A percentile compares a stretch with the other conserved stretches of the same genome.
Conservation (phyloP, 2,329 filamentous ascomycete genomes). For the Aspergillus sp. region DNA sequence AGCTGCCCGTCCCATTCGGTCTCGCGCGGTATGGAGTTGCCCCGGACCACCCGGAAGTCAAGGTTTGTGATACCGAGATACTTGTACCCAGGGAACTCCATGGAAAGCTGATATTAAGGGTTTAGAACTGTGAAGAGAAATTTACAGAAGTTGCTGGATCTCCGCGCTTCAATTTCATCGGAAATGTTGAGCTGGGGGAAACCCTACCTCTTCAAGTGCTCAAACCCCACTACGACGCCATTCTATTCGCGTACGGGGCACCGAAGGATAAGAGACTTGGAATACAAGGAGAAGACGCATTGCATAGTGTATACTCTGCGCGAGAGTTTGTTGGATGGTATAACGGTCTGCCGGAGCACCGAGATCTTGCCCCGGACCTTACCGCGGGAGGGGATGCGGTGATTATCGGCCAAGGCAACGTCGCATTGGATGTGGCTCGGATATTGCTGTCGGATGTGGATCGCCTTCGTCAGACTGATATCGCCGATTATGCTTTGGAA, state of each 20-base stretch:
- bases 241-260: slow-evolving; percentile 91
- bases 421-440: slow-evolving; percentile 88
- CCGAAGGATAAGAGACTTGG: slow-evolving; percentile 76
- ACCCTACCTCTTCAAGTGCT: slow-evolving; percentile 67
- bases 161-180: slow-evolving; percentile 82
- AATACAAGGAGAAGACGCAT: slow-evolving; percentile 71
- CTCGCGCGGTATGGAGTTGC: slow-evolving; percentile 92
- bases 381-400: slow-evolving; percentile 76
- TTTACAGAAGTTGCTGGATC: slow-evolving; percentile 85
- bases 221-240: slow-evolving; percentile 82
- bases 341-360: slow-evolving; percentile 86
- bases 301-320: slow-evolving; percentile 76
- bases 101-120: background rate
- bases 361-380: slow-evolving; percentile 70
- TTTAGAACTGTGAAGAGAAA: slow-evolving; percentile 88
- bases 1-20: slow-evolving; percentile 87
- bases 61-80: slow-evolving; percentile 57
- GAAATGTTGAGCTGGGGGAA: slow-evolving; percentile 78
- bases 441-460: slow-evolving; percentile 79
- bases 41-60: slow-evolving; percentile 98
- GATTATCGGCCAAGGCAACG: slow-evolving; percentile 92
- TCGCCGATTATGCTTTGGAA: slow-evolving; percentile 79
- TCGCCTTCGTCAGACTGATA: slow-evolving; percentile 77
- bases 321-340: slow-evolving; percentile 98
- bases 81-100: background rate